Base-by-base conservation (phyloP, 768 basidiomycete species). In the Rhizopogon vesiculosus region DNA sequence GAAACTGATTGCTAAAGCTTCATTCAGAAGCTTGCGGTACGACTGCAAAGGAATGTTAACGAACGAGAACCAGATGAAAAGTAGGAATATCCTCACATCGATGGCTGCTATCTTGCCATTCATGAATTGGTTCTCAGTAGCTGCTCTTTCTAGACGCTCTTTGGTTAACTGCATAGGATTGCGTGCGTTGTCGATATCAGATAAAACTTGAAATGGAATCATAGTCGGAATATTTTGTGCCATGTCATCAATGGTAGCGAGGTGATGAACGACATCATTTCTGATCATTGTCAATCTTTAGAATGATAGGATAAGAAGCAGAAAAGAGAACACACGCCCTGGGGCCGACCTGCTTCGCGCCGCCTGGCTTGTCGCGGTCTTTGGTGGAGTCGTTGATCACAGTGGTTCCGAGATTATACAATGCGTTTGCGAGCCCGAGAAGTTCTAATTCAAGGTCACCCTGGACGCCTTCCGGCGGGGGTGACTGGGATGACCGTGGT, bases 41-140 rank as follows among this genome's bases (percentile, higher is more conserved):
- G 87, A 85, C 89, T 91, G 55, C n/a, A 51, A 51, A 42, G 28
- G 25, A 40, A 29, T 25, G 48, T 45, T 28, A 58, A 59, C 59
- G 57, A 53, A 54, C 54, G 31, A 10, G 33, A 13, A 19, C 0
- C 33, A 45, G 53, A 16, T 33, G 42, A 31, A 16, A n/a, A 33
- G 9, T 1, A 56, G 25, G 44, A 43, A 42, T 38, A 42, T 35
- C 62, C 81, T 62, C 59, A 90, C 89, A 53, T 84, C 80, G 28
- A 93, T 80, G 1, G 90, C 91, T 44, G 80, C 78, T 40, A 93
- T 89, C 66, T 93, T 92, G 29, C 89, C 91, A 64, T 93, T 91
- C 87, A 91, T 90, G 60, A 91, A 93, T 64, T 92, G 91, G 65
- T 93, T 93, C 72, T 93, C 92, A 2, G 89, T 88, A 31, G 91